Percentiles rank a stretch among this genome's conserved stretches.
Conservation (phyloP, 176 grass and related monocot species). For the Typha latifolia region DNA sequence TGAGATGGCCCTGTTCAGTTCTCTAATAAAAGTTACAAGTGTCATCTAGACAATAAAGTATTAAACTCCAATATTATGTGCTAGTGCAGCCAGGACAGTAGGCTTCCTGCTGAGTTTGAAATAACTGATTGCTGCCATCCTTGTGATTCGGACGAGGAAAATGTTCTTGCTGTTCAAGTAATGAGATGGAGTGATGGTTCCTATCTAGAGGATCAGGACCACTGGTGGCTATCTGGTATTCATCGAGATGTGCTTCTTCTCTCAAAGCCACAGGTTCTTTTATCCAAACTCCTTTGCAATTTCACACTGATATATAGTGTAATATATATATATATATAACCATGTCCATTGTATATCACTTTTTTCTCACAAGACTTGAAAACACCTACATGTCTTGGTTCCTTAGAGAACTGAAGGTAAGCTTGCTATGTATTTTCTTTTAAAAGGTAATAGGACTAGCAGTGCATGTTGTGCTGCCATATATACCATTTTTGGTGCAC, state of each 20-base stretch:
- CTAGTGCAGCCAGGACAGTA: slow-evolving; percentile 84
- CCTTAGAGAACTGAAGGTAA: too few relatives aligned
- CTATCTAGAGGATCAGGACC: slow-evolving; percentile 98
- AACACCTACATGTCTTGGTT: too few relatives aligned
- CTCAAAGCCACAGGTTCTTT: slow-evolving; percentile 79
- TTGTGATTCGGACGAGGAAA: slow-evolving; percentile 57
- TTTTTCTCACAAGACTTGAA: too few relatives aligned
- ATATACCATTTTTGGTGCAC: too few relatives aligned
- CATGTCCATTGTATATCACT: too few relatives aligned
- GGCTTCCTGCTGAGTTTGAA: slow-evolving; percentile 96
- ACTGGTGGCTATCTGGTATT: slow-evolving; percentile 98
- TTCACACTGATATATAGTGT: background rate
- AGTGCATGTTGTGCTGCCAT: too few relatives aligned
- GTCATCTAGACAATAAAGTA: background rate
- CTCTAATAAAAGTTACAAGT: background rate
- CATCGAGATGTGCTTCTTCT: slow-evolving; percentile 84
- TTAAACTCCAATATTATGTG: slow-evolving; percentile 9
- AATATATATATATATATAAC: background rate
- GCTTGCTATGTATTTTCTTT: too few relatives aligned
- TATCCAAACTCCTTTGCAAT: background rate
- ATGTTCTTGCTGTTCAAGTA: slow-evolving; percentile 92
- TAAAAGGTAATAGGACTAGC: too few relatives aligned
- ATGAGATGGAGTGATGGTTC: slow-evolving; percentile 98
- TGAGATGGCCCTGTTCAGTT: background rate
- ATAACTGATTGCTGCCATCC: slow-evolving; percentile 74